Base-by-base conservation (phyloP, 345 rosid genomes). In the Triadica sebifera region DNA sequence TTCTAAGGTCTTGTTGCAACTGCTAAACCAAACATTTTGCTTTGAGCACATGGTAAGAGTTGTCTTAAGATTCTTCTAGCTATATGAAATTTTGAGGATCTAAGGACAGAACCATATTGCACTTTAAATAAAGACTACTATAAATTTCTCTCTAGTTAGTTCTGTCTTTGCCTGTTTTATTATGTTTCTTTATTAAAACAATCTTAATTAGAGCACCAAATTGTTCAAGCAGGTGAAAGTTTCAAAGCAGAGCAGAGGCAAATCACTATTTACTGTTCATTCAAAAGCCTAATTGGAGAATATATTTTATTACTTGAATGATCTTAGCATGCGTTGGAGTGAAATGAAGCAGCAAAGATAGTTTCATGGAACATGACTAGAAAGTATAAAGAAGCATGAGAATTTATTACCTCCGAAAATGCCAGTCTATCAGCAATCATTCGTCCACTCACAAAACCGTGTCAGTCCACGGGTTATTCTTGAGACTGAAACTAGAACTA, bases 371-470 rank as follows among this genome's bases (percentile, higher is more conserved):
- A 38, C 19, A 38, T 37, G 53, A 57, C 47, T 19, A 17, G 25
- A 70, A 29, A 66, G 72, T 45, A 43, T 3, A 6, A 43, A 57
- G n/a, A 1, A 15, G 13, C 12, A n/a, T 51, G 15, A 55, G 5
- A 20, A 76, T 46, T 29, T 37, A 12, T 78, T 78, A 92, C 98
- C 98, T 94, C 98, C 4, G 98, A 88, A 78, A 94, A 94, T 55
- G 98, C 98, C 82, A 94, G 77, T 81, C 98, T 81, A 84, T 92
- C 98, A 2, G 98, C 98, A 15, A 92, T 92, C 98, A 62, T 74
- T 94, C 17, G 98, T 89, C 98, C 97, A 94, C 72, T 94, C 92
- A 69, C 89, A 94, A 79, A 86, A 82, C 43, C 94, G 78, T 70
- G 96, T 92, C 49, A 94, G 13, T 70, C 91, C 92, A 72, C 98